Evolutionary conservation across 352 stramenopile species (phyloP), one percentile per base, ranked within the genome.

Genomic region (Elongisporangium anandrum): DNA sequence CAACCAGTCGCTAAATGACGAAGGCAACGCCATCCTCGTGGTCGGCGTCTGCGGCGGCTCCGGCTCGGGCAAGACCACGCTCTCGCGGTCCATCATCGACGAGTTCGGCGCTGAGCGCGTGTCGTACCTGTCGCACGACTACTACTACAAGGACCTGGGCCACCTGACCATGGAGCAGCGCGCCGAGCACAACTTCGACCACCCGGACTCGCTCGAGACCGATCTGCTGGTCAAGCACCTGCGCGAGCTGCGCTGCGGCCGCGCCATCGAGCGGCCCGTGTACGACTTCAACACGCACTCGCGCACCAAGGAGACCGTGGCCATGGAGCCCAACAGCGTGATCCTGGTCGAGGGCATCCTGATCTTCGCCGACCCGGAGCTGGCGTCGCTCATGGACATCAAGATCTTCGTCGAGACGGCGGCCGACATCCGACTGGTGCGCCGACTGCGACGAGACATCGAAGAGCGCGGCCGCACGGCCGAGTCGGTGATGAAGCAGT

Each of bases 391-490:
- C 65, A 91, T 98, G 82, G 96, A 99, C 80, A 94, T 99, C 58
- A 98, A 98, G 74, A 90, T 99, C 52, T 99, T 98, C 79, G 96
- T 99, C 56, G 94, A 99, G 78, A 97, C 95, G 17, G 75, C 96
- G 9, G 80, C 87, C 19, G 96, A 99, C 70, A 97, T 98, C 53
- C 87, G 96, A 19, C 89, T 99, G 10, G 90, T 98, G 51, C 79
- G 96, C 39, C 83, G 96, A 21, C 83, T 99, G 70, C 71, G 82
- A 62, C 77, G 97, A 54, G 97, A 99, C 74, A 98, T 96, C 49
- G 68, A 86, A n/a, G 97, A 99, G 81, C 85, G 97, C 52, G 94
- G 86, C 23, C 77, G 97, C 51, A 97, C 89, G 50, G 74, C 96
- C n/a, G 87, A 98, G 45, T 90, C 91, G 10, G 97, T 99, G 45